A percentile compares a stretch with the other conserved stretches of the same genome.
phyloP scores from a whole-genome alignment of 345 rosid genomes.

The Turnera subulata region DNA sequence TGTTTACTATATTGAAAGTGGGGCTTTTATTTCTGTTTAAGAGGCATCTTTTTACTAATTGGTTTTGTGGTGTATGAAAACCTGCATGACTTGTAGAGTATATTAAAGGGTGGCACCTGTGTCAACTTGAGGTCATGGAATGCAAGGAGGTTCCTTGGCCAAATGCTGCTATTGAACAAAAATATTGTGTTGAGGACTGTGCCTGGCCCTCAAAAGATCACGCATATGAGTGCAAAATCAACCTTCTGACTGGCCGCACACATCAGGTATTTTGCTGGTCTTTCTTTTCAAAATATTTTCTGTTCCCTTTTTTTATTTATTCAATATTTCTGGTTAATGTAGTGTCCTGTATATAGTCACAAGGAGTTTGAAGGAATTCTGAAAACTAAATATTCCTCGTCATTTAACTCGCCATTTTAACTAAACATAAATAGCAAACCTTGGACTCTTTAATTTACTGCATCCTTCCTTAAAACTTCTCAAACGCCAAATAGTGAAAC shows the following conservation, averaged over 20 bases:
- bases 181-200: slow-evolving; percentile 49
- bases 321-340: too few species aligned
- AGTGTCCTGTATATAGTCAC: too few species aligned
- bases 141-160: slow-evolving; percentile 88
- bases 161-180: slow-evolving; percentile 39
- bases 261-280: slow-evolving; percentile 55
- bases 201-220: slow-evolving; percentile 61
- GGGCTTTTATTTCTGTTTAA: not conserved
- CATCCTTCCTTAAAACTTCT: too few species aligned
- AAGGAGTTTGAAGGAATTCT: too few species aligned
- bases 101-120: slow-evolving; percentile 68
- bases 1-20: not conserved
- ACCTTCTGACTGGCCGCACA: slow-evolving; percentile 90
- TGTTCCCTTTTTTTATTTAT: too few species aligned
- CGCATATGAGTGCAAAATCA: slow-evolving; percentile 84
- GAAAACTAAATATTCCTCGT: too few species aligned
- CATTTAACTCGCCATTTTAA: too few species aligned
- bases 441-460: too few species aligned
- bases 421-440: too few species aligned
- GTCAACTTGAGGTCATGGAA: slow-evolving; percentile 83
- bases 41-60: not conserved
- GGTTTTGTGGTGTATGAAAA: not conserved
- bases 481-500: too few species aligned
- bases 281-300: too few species aligned
- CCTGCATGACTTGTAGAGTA: slow-evolving; percentile 41